Evolutionary conservation across 495 filamentous ascomycete genomes (phyloP), one percentile per base, ranked within the genome.

Genomic region (Bathelium albidoporum): DNA sequence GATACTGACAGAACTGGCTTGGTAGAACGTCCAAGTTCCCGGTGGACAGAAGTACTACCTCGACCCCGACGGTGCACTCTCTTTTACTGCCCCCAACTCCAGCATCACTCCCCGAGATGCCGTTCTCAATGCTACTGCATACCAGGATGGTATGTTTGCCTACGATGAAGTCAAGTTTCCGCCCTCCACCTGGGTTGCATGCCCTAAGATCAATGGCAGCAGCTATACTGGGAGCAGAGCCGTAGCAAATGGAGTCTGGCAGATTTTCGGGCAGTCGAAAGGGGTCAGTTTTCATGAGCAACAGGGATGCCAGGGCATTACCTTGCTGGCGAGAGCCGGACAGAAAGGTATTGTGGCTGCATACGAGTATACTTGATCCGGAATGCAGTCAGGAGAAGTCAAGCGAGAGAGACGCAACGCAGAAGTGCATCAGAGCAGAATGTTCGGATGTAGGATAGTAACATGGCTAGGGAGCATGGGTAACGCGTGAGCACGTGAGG

Each of bases 31-130:
- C 22, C 10, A 28, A 32, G 61, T 63, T 24, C n/a, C 61, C 16
- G 61, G 61, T 9, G 45, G 61, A 18, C 61, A 63, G 36, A 36
- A 58, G 28, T 63, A 34, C 28, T 63, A 58, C 61, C 29, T 63
- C 45, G 61, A 14, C 16, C 44, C 61, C 49, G 53, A 55, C 31
- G 61, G 61, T 26, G 61, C 61, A 2, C 49, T 63, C 14, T 32
- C 43, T 1, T 63, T 14, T 29, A 58, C 61, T 18, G 16, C 22
- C 20, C 20, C 24, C 7, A 55, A 55, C 24, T 26, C 24, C 24
- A 29, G 49, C 49, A 24, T 11, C 9, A 16, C 16, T 16, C 20
- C 49, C 9, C 2, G 11, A 11, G 49, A 29, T 11, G 20, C 49
- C 49, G 16, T 55, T 20, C 16, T 55, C 49, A 55, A 55, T 29